Percentiles rank a stretch among this genome's conserved stretches.
phyloP scores from a whole-genome alignment of 306 rosid species.

The Fragaria nilgerrensis region DNA sequence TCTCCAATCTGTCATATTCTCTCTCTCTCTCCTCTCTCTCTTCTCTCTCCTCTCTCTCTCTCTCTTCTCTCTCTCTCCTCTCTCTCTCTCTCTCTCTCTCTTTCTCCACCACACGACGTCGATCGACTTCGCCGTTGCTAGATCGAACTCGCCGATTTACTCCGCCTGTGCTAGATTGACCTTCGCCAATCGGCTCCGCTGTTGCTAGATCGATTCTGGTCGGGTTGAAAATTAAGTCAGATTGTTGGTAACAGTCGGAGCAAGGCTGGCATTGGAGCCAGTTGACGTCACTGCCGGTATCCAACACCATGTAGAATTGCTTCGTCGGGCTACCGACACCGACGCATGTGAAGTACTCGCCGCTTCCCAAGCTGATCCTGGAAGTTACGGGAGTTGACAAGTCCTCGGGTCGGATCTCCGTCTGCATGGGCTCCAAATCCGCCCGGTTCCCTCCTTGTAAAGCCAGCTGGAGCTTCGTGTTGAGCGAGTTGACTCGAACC shows the following conservation, averaged over 20 bases:
- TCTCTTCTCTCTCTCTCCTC: too few relatives aligned
- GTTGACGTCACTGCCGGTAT: slow-evolving; percentile 81
- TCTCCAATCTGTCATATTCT: too few relatives aligned
- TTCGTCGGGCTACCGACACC: slow-evolving; percentile 67
- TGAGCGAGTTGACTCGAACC: slow-evolving; percentile 62
- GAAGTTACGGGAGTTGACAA: slow-evolving; percentile 64
- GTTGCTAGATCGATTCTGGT: not conserved
- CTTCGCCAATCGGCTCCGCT: too few relatives aligned
- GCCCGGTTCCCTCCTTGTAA: slow-evolving; percentile 32
- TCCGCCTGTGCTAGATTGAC: too few relatives aligned
- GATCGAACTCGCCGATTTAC: too few relatives aligned
- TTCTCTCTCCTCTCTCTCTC: too few relatives aligned
- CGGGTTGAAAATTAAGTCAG: slow-evolving; percentile 81
- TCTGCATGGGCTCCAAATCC: slow-evolving; percentile 45
- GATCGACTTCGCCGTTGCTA: too few relatives aligned
- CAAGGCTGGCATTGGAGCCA: slow-evolving; percentile 96
- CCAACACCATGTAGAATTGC: slow-evolving; percentile 74
- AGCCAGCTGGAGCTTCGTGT: slow-evolving; percentile 40
- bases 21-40: too few relatives aligned
- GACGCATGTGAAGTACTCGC: slow-evolving; percentile 81
- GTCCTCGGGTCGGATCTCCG: slow-evolving; percentile 51
- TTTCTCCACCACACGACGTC: too few relatives aligned
- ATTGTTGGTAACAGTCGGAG: slow-evolving; percentile 74
- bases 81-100: too few relatives aligned
- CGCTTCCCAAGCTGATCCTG: slow-evolving; percentile 67